phyloP scores from a whole-genome alignment of 352 stramenopile genomes.

The Phytopythium cucurbitacearum region DNA sequence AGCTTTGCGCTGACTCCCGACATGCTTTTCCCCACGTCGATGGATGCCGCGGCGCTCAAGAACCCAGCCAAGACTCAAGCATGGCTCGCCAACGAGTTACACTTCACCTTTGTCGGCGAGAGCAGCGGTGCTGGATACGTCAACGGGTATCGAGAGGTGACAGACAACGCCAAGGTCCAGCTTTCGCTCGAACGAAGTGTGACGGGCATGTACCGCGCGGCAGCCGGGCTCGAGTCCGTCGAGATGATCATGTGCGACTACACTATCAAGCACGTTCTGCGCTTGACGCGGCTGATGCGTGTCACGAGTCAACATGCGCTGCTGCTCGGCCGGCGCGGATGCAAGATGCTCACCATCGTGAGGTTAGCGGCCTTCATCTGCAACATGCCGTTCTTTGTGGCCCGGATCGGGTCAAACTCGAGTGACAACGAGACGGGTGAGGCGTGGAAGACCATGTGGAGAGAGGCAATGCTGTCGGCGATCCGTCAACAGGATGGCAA shows the following conservation, averaged over 20 bases:
- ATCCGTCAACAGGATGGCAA: constrained; percentile 28
- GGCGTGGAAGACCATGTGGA: constrained; percentile 33
- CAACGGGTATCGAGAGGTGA: constrained; percentile 55
- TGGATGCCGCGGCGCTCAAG: constrained; percentile 13
- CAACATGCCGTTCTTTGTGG: constrained; percentile 23
- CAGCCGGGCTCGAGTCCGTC: constrained; percentile 15
- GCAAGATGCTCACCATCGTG: constrained; percentile 48
- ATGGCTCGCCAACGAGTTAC: constrained; percentile 45
- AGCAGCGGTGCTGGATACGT: constrained; percentile 25
- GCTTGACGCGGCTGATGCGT: constrained; percentile 41
- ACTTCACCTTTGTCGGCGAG: constrained; percentile 59
- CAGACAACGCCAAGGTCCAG: constrained; percentile 45
- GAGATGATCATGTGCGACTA: constrained; percentile 50
- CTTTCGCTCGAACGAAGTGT: constrained; percentile 53
- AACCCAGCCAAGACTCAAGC: constrained; percentile 11
- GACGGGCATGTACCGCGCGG: constrained; percentile 37
- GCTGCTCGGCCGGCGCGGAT: constrained; percentile 37
- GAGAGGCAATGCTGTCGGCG: constrained; percentile 33
- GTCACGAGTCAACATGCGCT: constrained; percentile 31
- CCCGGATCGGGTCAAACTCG: not conserved
- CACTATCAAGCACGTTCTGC: constrained; percentile 53
- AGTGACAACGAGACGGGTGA: not conserved
- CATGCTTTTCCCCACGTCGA: constrained; percentile 20
- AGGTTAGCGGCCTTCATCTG: constrained; percentile 51
- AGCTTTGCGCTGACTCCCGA: constrained; percentile 44